Evolutionary conservation across 805 yeast genomes (phyloP), one percentile per base, ranked within the genome.

Genomic region (Candida sakaeoensis): DNA sequence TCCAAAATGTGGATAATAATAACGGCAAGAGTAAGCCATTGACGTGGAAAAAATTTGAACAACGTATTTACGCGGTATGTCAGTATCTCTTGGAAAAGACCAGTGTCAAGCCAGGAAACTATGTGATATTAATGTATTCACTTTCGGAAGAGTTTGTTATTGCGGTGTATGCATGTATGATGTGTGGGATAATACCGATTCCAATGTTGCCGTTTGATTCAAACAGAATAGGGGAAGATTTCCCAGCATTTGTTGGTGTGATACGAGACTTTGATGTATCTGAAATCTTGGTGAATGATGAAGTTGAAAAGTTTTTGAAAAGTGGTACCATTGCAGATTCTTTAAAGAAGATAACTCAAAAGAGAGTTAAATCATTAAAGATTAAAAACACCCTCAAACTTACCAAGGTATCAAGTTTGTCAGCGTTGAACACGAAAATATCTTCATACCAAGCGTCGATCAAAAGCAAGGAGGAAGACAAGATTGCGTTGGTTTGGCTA

Each of bases 91-190:
- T 82, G 25, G 84, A 76, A 32, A 90, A 86, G 59, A 74, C 79
- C 1, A 66, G 72, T 2, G 55, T 87, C 33, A 71, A 64, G 39
- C 70, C 85, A 2, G 95, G 95, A 0, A 85, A 84, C 39, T 68
- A 72, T 46, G 91, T 88, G 3, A 71, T 89, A 3, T 64, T 93
- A 51, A 82, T 89, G 82, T 89, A 87, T 56, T 83, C 95, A 0
- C 75, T 91, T 33, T 79, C 89, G 1, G 96, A 90, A 42, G 98
- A 93, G 45, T 91, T 78, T 53, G 77, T 83, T 4, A 78, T 87
- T 21, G 87, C 95, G 2, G 69, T 89, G 1, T 79, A 81, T 59
- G 97, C 99, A 0, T 91, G 98, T 56, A 75, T 91, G 57, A 62
- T 82, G 41, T 75, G 89, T 39, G 96, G 96, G 7, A 42, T 88